Evolutionary conservation across 495 filamentous ascomycete genomes (phyloP).

Genomic region (Penicillium herquei): DNA sequence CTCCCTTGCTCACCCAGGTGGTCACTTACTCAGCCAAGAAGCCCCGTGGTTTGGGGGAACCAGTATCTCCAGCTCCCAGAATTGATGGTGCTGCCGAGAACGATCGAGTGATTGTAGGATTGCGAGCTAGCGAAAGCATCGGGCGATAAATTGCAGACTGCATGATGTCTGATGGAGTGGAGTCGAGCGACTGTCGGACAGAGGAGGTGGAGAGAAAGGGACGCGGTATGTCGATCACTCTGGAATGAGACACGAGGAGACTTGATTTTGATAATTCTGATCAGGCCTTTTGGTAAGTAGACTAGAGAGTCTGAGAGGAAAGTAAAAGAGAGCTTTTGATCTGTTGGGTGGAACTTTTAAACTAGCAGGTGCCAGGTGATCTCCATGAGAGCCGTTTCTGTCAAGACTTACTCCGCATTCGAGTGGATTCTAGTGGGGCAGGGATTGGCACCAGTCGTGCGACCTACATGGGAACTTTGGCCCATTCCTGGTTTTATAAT

Average conservation of each 20-base stretch:
- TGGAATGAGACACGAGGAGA: no score
- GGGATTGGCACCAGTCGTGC: background rate
- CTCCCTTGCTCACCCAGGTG: no score
- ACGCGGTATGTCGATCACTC: background rate
- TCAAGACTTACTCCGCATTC: background rate
- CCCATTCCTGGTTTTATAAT: background rate
- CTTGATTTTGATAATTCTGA: no score
- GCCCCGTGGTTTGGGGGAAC: conserved; percentile 49
- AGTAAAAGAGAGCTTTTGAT: background rate
- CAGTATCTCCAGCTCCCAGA: conserved; percentile 63
- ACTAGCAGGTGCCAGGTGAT: background rate
- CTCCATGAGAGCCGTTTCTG: background rate
- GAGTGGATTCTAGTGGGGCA: background rate
- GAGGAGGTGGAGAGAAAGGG: background rate
- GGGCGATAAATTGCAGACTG: conserved; percentile 40
- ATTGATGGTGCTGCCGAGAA: conserved; percentile 57
- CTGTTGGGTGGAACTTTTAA: no score
- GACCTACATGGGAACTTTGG: background rate
- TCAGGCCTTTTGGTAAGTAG: no score
- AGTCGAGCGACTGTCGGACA: background rate
- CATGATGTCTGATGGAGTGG: conserved; percentile 17
- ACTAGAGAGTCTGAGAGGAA: background rate
- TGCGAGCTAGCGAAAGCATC: conserved; percentile 40
- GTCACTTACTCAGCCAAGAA: conserved; percentile 39
- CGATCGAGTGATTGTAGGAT: conserved; percentile 40